Base-by-base conservation (phyloP, 108 stramenopile species). In the Stephanodiscus triporus region DNA sequence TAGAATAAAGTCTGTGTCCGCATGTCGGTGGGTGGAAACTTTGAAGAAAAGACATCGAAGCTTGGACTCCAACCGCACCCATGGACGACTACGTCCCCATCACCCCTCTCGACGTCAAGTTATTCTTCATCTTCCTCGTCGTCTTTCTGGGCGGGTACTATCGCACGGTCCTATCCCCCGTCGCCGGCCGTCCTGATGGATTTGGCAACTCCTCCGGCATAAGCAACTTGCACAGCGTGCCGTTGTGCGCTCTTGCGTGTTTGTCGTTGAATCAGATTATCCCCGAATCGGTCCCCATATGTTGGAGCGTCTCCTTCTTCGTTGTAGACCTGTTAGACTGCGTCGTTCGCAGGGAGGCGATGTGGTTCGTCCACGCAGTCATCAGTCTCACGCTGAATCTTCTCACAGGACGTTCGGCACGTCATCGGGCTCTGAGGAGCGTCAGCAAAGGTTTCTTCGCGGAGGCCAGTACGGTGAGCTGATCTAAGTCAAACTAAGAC, bases 361-460 rank as follows among this genome's bases (percentile, higher is more conserved):
- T 77, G 75, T 81, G 69, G 70, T 45, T 53, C 0, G 49, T 61
- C 27, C 80, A 81, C 43, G 80, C 56, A 4, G 55, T 67, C 9
- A 76, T 81, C 55, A 65, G 63, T 11, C 60, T 81, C 38, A 48
- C 56, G 32, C 55, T 81, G 42, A 81, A 76, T 66, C 51, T 80
- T 4, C 38, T 50, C 47, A 68, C 79, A 53, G 79, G 57, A 11
- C 48, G 49, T 19, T 63, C 22, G 48, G 61, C 34, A 22, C 20
- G 10, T 6, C 79, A 80, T 69, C 50, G 72, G 23, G 29, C 29
- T 1, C 36, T 80, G 67, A 70, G 79, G 53, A 80, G 79, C 70
- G 66, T 66, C 17, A 80, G 79, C 62, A 80, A 80, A 50, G 79
- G 79, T 45, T 80, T 73, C 50, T 73, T 80, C 34, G 72, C 72